These are phyloP conservation scores for Collybiopsis confluens DNA, from an alignment of 768 basidiomycete species.

Conservation along the genomic window DNA sequence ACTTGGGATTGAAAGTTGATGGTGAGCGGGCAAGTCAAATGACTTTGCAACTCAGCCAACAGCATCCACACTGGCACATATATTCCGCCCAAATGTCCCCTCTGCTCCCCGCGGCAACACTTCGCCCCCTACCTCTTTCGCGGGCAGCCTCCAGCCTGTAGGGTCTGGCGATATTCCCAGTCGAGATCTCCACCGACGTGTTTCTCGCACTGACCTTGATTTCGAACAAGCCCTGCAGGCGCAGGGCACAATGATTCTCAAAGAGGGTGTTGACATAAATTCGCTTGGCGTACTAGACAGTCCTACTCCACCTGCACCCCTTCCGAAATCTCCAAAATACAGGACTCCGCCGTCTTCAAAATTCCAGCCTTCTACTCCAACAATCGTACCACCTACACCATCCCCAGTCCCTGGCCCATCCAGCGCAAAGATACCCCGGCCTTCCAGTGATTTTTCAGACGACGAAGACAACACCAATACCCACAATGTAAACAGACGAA, in stretches of 20 bases:
- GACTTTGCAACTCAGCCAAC: too few species aligned
- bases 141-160: slow-evolving; percentile 51
- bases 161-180: slow-evolving; percentile 42
- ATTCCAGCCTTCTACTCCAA: slow-evolving; percentile 54
- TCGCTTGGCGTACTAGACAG: slow-evolving; percentile 52
- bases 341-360: slow-evolving; percentile 22
- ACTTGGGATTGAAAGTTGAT: too few species aligned
- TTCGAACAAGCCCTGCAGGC: slow-evolving; percentile 73
- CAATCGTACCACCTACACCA: slow-evolving; percentile 68
- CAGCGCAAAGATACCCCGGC: slow-evolving; percentile 32
- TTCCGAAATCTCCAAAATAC: slow-evolving; percentile 27
- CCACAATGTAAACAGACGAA: slow-evolving; percentile 71
- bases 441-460: slow-evolving; percentile 55
- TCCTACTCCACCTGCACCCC: slow-evolving; percentile 36
- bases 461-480: slow-evolving; percentile 63
- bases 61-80: slow-evolving; percentile 63
- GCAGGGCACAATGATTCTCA: slow-evolving; percentile 64
- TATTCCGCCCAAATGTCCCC: slow-evolving; percentile 51
- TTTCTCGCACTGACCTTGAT: slow-evolving; percentile 73
- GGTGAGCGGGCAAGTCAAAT: too few species aligned
- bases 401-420: slow-evolving; percentile 37
- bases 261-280: slow-evolving; percentile 69
- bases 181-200: slow-evolving; percentile 41
- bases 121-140: slow-evolving; percentile 43
- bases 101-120: slow-evolving; percentile 38